These are phyloP conservation scores for Pholiota microspora DNA, from an alignment of 768 basidiomycete species.

Conservation along the genomic window DNA sequence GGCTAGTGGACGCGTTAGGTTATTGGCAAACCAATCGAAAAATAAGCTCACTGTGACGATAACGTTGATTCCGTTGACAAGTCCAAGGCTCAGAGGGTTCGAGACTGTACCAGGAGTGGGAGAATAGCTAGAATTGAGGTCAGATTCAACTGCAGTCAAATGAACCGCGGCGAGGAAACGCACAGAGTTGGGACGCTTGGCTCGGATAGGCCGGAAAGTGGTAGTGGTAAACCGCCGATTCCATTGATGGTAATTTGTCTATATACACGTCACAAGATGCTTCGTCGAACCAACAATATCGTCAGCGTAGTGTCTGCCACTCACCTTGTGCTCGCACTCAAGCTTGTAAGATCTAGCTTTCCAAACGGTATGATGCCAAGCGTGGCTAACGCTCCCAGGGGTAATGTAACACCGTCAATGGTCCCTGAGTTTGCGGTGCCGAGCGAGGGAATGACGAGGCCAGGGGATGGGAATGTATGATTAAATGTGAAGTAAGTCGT, in stretches of 20 bases:
- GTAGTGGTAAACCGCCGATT: not conserved
- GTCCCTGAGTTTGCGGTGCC: slow-evolving; percentile 57
- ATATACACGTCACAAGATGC: too few relatives aligned
- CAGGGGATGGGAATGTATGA: slow-evolving; percentile 51
- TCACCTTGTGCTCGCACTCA: slow-evolving; percentile 37
- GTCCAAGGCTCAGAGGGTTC: not conserved
- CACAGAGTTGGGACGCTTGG: not conserved
- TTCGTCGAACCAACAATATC: too few relatives aligned
- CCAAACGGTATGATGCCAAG: slow-evolving; percentile 54
- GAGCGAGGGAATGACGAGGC: slow-evolving; percentile 49
- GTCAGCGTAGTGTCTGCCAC: slow-evolving; percentile 2
- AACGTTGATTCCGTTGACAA: slow-evolving; percentile 28
- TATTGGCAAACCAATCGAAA: too few relatives aligned
- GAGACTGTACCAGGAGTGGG: too few relatives aligned
- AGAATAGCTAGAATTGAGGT: not conserved
- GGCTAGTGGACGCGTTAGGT: not conserved
- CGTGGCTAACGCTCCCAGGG: slow-evolving; percentile 46
- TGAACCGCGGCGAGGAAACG: not conserved
- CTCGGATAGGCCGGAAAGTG: not conserved
- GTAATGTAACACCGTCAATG: slow-evolving; percentile 55
- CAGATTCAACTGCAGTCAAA: not conserved
- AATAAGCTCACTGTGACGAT: slow-evolving; percentile 31
- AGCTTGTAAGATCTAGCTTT: slow-evolving; percentile 46
- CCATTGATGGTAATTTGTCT: not conserved
- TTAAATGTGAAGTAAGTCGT: slow-evolving; percentile 58